Evolutionary conservation across 257 asterid genomes (phyloP).

Genomic region (Penstemon barbatus): DNA sequence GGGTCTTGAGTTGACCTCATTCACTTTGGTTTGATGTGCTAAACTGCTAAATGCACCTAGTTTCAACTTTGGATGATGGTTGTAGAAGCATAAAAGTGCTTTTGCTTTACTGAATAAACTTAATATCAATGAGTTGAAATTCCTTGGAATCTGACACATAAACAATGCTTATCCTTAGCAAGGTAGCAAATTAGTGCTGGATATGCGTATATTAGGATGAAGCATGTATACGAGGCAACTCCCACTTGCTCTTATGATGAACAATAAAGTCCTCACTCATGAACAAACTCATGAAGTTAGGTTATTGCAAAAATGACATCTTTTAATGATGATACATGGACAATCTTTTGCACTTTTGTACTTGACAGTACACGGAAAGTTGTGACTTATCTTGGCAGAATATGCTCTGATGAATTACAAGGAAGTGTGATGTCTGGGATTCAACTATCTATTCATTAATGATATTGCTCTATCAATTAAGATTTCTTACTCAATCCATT

Average conservation of each 20-base stretch:
- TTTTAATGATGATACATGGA: constrained; percentile 1
- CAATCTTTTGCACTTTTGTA: neutral
- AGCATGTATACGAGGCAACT: neutral
- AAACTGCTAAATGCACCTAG: neutral
- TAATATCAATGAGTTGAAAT: neutral
- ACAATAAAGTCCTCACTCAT: neutral
- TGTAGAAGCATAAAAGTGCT: neutral
- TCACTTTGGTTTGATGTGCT: constrained; percentile 14
- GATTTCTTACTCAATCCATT: constrained; percentile 9
- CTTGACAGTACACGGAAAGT: constrained; percentile 6
- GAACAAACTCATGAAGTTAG: neutral
- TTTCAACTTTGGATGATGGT: neutral
- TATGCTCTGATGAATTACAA: neutral
- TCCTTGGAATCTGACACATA: neutral
- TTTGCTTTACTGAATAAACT: neutral
- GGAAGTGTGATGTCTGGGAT: neutral
- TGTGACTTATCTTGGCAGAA: neutral
- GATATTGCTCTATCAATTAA: neutral
- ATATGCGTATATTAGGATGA: neutral
- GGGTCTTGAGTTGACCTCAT: neutral
- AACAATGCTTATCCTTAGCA: neutral
- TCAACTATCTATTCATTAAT: neutral
- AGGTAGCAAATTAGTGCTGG: neutral
- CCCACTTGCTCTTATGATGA: neutral
- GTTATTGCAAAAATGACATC: constrained; percentile 6